A percentile compares a stretch with the other conserved stretches of the same genome.
Evolutionary conservation across 306 rosid species (phyloP).

Genomic region (Potentilla sterilis): DNA sequence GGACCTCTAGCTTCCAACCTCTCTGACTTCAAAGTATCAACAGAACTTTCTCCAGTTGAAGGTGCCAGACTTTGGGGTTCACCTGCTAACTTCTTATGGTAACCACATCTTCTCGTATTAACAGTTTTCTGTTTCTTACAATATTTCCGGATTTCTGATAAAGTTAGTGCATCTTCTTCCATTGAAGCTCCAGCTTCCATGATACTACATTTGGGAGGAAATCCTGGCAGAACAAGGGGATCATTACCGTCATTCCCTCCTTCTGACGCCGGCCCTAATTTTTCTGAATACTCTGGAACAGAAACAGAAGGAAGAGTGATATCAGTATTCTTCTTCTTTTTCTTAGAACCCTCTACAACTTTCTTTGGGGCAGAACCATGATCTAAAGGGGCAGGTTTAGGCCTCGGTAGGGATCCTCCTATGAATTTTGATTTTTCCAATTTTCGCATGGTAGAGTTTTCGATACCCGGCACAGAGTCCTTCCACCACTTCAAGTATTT

Average conservation of each 20-base stretch:
- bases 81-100: too few relatives aligned
- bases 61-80: not conserved
- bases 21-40: not conserved
- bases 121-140: not conserved
- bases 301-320: conserved; percentile 9
- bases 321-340: not conserved
- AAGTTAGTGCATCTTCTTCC: not conserved
- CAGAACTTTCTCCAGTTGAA: not conserved
- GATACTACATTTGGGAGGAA: not conserved
- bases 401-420: not conserved
- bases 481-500: not conserved
- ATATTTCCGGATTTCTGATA: not conserved
- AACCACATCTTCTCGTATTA: not conserved
- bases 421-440: not conserved
- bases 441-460: not conserved
- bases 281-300: not conserved
- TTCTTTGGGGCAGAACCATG: not conserved
- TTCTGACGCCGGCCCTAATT: not conserved
- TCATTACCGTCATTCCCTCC: not conserved
- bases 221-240: not conserved
- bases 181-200: not conserved
- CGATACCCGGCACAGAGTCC: not conserved
- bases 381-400: not conserved
- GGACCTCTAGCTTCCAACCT: not conserved
- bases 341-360: not conserved